Conservation (phyloP, 2,329 filamentous ascomycete genomes). For the Stromatinia cepivora region DNA sequence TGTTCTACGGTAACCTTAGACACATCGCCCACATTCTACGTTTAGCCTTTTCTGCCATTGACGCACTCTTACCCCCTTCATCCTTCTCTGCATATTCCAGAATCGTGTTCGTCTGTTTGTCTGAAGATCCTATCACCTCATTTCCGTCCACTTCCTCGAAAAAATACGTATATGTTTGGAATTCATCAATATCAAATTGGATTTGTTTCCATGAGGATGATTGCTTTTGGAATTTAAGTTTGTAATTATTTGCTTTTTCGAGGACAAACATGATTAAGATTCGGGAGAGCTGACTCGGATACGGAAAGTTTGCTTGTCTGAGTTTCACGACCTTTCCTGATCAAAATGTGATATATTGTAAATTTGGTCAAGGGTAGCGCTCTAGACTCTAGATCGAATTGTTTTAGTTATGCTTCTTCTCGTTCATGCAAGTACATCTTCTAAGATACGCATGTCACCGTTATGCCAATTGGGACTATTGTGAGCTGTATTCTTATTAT, state of each 20-base stretch:
- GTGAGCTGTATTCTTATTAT: background rate
- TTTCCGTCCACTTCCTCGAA: background rate
- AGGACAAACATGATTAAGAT: slow-evolving; percentile 9
- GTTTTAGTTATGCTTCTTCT: background rate
- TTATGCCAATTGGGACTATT: background rate
- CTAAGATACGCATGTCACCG: background rate
- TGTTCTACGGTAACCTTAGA: slow-evolving; percentile 7
- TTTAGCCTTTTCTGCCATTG: background rate
- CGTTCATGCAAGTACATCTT: background rate
- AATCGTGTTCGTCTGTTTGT: slow-evolving; percentile 12
- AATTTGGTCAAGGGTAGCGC: background rate
- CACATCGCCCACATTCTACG: background rate
- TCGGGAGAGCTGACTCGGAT: slow-evolving; percentile 11
- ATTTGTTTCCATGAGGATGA: background rate
- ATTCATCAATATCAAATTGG: background rate
- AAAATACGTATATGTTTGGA: slow-evolving; percentile 8
- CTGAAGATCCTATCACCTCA: background rate
- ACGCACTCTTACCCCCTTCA: background rate
- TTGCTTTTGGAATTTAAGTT: slow-evolving; percentile 13
- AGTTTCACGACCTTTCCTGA: slow-evolving; percentile 6
- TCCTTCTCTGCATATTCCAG: slow-evolving; percentile 24
- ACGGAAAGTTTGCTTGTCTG: slow-evolving; percentile 18
- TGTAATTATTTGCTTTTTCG: slow-evolving; percentile 15
- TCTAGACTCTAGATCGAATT: slow-evolving; percentile 4
- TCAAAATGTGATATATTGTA: slow-evolving; percentile 18